These are phyloP conservation scores for Lecanicillium sp. DNA, from an alignment of 2,329 filamentous ascomycete species.

Conservation along the genomic window DNA sequence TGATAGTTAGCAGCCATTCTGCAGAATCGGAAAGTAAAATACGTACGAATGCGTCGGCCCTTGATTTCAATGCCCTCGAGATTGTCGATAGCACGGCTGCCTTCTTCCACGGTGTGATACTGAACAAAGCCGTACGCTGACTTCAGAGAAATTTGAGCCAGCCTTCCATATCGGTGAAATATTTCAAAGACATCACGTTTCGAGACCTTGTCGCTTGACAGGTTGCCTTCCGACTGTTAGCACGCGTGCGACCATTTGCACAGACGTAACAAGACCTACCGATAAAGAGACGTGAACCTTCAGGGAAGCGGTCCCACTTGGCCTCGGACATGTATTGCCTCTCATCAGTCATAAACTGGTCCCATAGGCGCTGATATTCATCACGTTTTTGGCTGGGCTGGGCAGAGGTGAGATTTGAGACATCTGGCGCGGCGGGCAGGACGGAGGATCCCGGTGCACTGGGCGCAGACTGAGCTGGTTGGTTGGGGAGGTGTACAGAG, in stretches of 20 bases:
- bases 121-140: constrained; percentile 97
- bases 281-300: constrained; percentile 73
- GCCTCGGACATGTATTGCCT: constrained; percentile 69
- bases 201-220: constrained; percentile 86
- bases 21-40: neutral
- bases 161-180: constrained; percentile 76
- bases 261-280: constrained; percentile 46
- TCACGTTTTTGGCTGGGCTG: constrained; percentile 29
- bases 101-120: constrained; percentile 73
- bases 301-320: constrained; percentile 75
- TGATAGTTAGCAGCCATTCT: constrained; percentile 23
- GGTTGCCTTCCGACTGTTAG: constrained; percentile 59
- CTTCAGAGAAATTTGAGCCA: constrained; percentile 94
- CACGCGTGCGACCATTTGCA: constrained; percentile 19
- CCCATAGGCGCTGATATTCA: constrained; percentile 61
- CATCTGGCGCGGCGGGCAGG: neutral
- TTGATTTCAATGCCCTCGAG: constrained; percentile 78
- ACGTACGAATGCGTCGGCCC: constrained; percentile 90
- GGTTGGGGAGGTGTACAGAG: constrained; percentile 19
- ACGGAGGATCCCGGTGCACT: neutral
- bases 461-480: constrained; percentile 23
- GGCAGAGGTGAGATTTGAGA: constrained; percentile 19
- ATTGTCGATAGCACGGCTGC: constrained; percentile 64
- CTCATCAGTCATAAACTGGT: constrained; percentile 67
- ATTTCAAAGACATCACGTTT: constrained; percentile 91